These are phyloP conservation scores for Aureobasidium leucospermi DNA, from an alignment of 2,329 filamentous ascomycete genomes.

Conservation along the genomic window DNA sequence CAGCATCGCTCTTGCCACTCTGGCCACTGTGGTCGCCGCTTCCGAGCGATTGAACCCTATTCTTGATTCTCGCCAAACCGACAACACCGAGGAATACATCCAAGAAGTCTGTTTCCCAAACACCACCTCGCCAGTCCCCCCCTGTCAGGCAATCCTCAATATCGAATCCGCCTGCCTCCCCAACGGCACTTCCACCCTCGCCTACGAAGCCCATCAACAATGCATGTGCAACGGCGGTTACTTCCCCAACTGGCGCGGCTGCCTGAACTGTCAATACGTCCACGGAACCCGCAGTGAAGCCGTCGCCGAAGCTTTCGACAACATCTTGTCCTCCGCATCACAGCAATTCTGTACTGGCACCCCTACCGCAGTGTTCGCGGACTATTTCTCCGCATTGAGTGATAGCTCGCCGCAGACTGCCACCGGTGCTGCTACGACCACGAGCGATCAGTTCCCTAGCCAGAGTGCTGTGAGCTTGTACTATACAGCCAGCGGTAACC, in stretches of 20 bases:
- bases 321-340: conserved; percentile 32
- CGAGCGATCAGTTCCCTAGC: conserved; percentile 29
- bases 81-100: conserved; percentile 11
- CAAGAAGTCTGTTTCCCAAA: conserved; percentile 14
- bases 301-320: conserved; percentile 28
- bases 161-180: conserved; percentile 30
- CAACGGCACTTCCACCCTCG: conserved; percentile 28
- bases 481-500: conserved; percentile 33
- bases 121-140: conserved; percentile 21
- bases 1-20: not conserved
- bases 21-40: not conserved
- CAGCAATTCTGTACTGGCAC: conserved; percentile 32
- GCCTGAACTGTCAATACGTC: conserved; percentile 35
- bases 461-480: conserved; percentile 38
- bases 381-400: conserved; percentile 26
- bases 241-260: conserved; percentile 39
- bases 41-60: too few species aligned
- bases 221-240: conserved; percentile 40
- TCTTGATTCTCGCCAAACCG: too few species aligned
- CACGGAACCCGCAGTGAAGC: conserved; percentile 35
- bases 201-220: conserved; percentile 25
- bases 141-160: conserved; percentile 29
- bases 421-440: conserved; percentile 26
- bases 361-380: conserved; percentile 31
- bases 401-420: conserved; percentile 22